These are phyloP conservation scores for Podospora pseudocomata DNA, from an alignment of 495 filamentous ascomycete species.

Conservation along the genomic window DNA sequence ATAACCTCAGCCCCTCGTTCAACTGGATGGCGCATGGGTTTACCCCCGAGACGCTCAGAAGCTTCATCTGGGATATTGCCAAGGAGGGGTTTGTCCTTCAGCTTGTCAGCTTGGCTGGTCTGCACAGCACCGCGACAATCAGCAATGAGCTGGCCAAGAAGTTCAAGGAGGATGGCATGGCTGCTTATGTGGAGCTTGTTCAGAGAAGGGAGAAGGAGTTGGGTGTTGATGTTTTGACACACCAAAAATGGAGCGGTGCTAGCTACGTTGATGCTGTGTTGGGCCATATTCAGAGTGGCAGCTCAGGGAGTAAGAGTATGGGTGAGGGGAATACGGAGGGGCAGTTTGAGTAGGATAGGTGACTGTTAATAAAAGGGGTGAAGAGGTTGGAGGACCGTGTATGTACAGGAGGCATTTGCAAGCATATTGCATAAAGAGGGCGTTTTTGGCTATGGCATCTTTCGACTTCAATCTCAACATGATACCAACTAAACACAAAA, in stretches of 20 bases:
- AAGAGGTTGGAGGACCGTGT: background rate
- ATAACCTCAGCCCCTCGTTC: constrained; percentile 94
- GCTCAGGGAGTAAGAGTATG: constrained; percentile 76
- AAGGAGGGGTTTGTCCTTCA: constrained; percentile 92
- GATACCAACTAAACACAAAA: background rate
- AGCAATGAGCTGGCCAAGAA: constrained; percentile 75
- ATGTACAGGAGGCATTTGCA: constrained; percentile 2
- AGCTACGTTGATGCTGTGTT: constrained; percentile 89
- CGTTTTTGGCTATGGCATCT: background rate
- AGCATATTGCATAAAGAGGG: background rate
- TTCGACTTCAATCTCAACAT: constrained; percentile 1
- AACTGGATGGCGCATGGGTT: constrained; percentile 98
- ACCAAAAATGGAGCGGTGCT: constrained; percentile 98
- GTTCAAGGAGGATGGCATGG: constrained; percentile 91
- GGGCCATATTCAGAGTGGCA: constrained; percentile 88
- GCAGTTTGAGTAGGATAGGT: constrained; percentile 42
- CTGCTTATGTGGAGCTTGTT: constrained; percentile 88
- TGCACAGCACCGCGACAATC: constrained; percentile 86
- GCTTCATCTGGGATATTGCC: constrained; percentile 94
- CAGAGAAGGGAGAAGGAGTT: constrained; percentile 87
- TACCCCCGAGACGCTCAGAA: constrained; percentile 68
- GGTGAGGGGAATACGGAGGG: constrained; percentile 76
- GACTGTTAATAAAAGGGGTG: background rate
- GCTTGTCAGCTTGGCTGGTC: constrained; percentile 83
- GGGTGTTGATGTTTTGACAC: constrained; percentile 90